phyloP scores from a whole-genome alignment of 176 grass and related monocot genomes.

The Pontederia paniculata region DNA sequence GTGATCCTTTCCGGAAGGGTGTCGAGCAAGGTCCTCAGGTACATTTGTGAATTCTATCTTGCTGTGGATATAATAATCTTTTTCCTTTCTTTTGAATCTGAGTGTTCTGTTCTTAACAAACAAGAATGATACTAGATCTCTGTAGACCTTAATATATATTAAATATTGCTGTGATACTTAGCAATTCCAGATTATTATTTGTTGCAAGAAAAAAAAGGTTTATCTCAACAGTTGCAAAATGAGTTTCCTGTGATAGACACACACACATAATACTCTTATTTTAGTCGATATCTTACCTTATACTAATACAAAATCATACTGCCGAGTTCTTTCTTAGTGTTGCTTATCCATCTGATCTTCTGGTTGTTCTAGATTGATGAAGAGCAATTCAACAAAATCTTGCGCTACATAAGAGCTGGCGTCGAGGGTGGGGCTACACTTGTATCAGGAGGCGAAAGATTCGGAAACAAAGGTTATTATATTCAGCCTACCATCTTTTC shows the following conservation, averaged over 20 bases:
- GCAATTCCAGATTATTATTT: too few relatives aligned
- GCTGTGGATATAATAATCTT: neutral
- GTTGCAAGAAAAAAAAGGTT: too few relatives aligned
- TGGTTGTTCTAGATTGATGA: constrained; percentile 44
- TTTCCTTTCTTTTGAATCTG: neutral
- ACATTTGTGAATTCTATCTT: neutral
- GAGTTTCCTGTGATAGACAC: too few relatives aligned
- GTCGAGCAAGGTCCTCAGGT: constrained; percentile 95
- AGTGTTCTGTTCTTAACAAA: neutral
- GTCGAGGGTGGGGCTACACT: constrained; percentile 70
- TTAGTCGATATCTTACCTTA: too few relatives aligned
- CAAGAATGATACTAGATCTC: too few relatives aligned
- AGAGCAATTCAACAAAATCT: constrained; percentile 72
- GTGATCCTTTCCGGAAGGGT: constrained; percentile 70
- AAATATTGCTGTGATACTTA: too few relatives aligned
- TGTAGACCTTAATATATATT: too few relatives aligned
- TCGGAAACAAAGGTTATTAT: constrained; percentile 62
- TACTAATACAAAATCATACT: too few relatives aligned
- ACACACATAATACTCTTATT: too few relatives aligned
- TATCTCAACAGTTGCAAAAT: too few relatives aligned
- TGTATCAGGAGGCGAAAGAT: constrained; percentile 50
- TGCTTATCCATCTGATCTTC: neutral
- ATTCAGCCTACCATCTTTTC: constrained; percentile 82
- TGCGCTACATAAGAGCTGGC: constrained; percentile 53
- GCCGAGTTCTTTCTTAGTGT: neutral